Conservation (phyloP, 2,329 filamentous ascomycete species). For the Colletotrichum sansevieriae region DNA sequence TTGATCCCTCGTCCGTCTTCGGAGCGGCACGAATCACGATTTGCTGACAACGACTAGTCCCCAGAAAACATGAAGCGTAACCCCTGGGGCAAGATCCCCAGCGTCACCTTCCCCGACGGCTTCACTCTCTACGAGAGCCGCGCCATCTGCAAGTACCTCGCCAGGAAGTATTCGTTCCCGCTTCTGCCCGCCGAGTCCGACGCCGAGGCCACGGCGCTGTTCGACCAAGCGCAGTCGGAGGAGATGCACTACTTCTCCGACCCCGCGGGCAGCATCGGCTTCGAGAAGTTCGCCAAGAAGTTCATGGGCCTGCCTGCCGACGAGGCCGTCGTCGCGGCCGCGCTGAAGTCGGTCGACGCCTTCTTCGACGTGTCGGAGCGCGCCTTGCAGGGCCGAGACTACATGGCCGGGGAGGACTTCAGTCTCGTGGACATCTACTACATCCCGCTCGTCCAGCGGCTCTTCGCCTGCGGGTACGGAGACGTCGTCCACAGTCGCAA, state of each 20-base stretch:
- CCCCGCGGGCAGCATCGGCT: slow-evolving; percentile 56
- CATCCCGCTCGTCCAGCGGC: slow-evolving; percentile 58
- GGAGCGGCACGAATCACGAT: no score
- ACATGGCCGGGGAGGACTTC: slow-evolving; percentile 60
- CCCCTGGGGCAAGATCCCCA: slow-evolving; percentile 58
- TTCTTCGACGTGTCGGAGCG: slow-evolving; percentile 60
- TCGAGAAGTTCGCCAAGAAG: slow-evolving; percentile 60
- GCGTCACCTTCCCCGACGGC: slow-evolving; percentile 53
- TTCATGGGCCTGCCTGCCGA: slow-evolving; percentile 58
- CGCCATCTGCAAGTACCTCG: slow-evolving; percentile 61
- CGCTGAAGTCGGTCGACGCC: slow-evolving; percentile 52
- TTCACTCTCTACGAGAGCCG: slow-evolving; percentile 62
- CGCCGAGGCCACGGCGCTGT: slow-evolving; percentile 55
- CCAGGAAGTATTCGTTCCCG: slow-evolving; percentile 59
- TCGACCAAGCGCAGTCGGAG: slow-evolving; percentile 57
- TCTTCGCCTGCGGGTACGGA: slow-evolving; percentile 56
- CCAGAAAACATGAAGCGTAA: slow-evolving; percentile 54
- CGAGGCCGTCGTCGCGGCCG: slow-evolving; percentile 54
- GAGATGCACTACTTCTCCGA: slow-evolving; percentile 60
- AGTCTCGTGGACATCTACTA: slow-evolving; percentile 62
- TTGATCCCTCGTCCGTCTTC: slow-evolving; percentile 35
- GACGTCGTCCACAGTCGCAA: slow-evolving; percentile 52
- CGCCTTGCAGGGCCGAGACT: slow-evolving; percentile 54
- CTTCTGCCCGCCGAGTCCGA: slow-evolving; percentile 56
- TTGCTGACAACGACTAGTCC: slow-evolving; percentile 50